Conservation (phyloP, 495 filamentous ascomycete genomes). For the Chaetomium tenue region DNA sequence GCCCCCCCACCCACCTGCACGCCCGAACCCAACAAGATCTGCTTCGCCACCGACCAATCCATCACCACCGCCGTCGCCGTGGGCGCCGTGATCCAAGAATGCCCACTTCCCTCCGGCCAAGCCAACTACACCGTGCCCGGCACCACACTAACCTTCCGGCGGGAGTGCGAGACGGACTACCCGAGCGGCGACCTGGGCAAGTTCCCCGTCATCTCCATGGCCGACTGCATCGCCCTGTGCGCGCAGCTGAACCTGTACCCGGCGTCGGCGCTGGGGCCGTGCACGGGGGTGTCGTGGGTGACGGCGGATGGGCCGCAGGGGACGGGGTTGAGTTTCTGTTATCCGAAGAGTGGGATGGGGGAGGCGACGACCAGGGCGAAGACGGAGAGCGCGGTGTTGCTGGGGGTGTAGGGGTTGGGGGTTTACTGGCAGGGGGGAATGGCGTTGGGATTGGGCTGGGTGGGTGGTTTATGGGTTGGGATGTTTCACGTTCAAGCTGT, state of each 20-base stretch:
- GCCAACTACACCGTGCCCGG: slow-evolving; percentile 21
- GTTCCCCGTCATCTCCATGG: slow-evolving; percentile 20
- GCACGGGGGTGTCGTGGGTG: slow-evolving; percentile 19
- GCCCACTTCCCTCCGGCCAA: neutral
- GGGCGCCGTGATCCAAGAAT: neutral
- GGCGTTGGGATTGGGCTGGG: too few species aligned
- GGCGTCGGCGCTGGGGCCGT: slow-evolving; percentile 14
- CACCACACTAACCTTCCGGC: slow-evolving; percentile 18
- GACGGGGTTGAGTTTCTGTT: slow-evolving; percentile 19
- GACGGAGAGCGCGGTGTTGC: slow-evolving; percentile 5
- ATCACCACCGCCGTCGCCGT: neutral
- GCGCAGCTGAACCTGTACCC: slow-evolving; percentile 23
- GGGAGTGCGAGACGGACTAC: slow-evolving; percentile 17
- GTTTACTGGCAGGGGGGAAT: neutral
- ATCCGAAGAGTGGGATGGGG: slow-evolving; percentile 8
- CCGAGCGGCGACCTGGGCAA: slow-evolving; percentile 13
- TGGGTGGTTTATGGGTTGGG: too few species aligned
- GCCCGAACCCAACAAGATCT: slow-evolving; percentile 2
- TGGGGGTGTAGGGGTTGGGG: neutral
- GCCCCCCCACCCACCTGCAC: neutral
- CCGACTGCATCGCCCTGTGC: slow-evolving; percentile 25
- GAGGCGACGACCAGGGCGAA: neutral
- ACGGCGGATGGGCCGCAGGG: slow-evolving; percentile 16
- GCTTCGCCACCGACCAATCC: slow-evolving; percentile 10
- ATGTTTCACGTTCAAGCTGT: too few species aligned